A percentile compares a stretch with the other conserved stretches of the same genome.
Conservation (phyloP, 768 basidiomycete species). For the Russula virescens region DNA sequence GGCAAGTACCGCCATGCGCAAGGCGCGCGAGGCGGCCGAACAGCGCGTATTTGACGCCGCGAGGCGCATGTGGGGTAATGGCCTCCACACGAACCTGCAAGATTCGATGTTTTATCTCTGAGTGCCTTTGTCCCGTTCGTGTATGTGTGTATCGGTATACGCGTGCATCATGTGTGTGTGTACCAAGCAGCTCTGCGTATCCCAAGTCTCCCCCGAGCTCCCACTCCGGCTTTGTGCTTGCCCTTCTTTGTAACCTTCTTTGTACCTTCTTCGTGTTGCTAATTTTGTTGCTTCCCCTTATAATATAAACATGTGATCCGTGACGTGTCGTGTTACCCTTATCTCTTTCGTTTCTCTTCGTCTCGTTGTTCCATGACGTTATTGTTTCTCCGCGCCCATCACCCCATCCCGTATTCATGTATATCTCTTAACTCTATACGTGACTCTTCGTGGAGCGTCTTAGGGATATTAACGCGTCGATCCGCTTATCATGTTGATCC, state of each 20-base stretch:
- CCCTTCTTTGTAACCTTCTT: neutral
- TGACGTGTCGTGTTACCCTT: too few species aligned
- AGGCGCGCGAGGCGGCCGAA: conserved; percentile 31
- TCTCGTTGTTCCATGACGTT: neutral
- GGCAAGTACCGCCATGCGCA: conserved; percentile 26
- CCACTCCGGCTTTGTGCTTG: too few species aligned
- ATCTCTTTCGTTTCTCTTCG: neutral
- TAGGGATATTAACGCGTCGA: neutral
- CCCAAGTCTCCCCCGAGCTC: too few species aligned
- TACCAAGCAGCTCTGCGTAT: too few species aligned
- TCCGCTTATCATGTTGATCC: too few species aligned
- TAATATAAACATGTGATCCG: too few species aligned
- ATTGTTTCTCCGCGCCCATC: neutral
- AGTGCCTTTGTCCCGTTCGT: conserved; percentile 9
- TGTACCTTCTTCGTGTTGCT: neutral
- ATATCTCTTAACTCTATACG: neutral
- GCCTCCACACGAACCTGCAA: conserved; percentile 48
- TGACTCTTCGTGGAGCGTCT: neutral
- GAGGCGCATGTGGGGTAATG: conserved; percentile 31
- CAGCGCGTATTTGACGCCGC: conserved; percentile 38
- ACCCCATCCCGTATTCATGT: neutral
- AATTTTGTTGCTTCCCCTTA: too few species aligned
- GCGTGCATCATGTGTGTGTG: too few species aligned
- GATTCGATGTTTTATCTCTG: conserved; percentile 75
- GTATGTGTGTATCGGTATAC: too few species aligned